Base-by-base conservation (phyloP, 2,329 filamentous ascomycete species). In the Xylariaceae sp. region DNA sequence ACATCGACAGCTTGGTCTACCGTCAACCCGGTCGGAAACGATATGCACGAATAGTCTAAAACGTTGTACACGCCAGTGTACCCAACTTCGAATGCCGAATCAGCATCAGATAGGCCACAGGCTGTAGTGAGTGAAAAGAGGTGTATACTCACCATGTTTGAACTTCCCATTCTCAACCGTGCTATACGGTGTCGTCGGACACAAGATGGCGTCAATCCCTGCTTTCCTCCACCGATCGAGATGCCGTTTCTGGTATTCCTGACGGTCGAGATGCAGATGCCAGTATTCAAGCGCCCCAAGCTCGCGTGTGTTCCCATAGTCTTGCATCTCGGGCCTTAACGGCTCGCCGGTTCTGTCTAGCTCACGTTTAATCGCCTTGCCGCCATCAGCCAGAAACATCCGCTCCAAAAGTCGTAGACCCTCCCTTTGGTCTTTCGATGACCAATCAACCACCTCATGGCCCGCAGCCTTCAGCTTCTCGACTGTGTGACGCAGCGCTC, bases 121-220 rank as follows among this genome's bases (percentile, higher is more conserved):
- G n/a, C n/a, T n/a, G n/a, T n/a, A n/a, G n/a, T n/a, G n/a, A n/a
- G n/a, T 16, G 8, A 9, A 10, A 18, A 1, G 0, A 8, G 1
- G 8, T 9, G 13, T 20, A 9, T 16, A 64, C 73, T 62, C 39
- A 76, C 76, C 72, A 30, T 80, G 74, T 62, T 68, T 73, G 33
- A 78, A 77, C 1, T 67, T 67, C 4, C 75, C 75, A 39, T 75
- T 71, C 63, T 76, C 73, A 24, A 73, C 72, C 0, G 70, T 71
- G 33, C 71, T 72, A 43, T 75, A 80, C 0, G 77, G 75, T 26
- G 75, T 77, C 0, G 76, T 78, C 0, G 86, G 85, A 44, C 81
- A 83, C 1, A 89, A 67, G 7, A 89, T 77, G 1, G 83, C 83
- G 64, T 89, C 87, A 6, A 87, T 78, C 1, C 74, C 75, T 0